Evolutionary conservation across 148 eudicot genomes (phyloP).

Genomic region (Vaccinium vitisidaea): DNA sequence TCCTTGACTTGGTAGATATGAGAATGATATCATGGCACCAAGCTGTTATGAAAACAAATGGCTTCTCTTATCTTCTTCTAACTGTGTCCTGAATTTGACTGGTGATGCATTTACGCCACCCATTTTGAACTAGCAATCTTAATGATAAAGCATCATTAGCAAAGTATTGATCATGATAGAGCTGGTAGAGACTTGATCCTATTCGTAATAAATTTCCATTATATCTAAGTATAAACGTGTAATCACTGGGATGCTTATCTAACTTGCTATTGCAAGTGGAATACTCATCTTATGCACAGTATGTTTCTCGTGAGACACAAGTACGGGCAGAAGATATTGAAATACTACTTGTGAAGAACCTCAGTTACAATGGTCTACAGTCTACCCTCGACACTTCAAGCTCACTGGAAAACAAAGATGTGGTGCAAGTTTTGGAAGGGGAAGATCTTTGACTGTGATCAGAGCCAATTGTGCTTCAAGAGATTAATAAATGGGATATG

Average conservation of each 20-base stretch:
- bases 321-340: slow-evolving; percentile 24
- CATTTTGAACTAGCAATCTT: not conserved
- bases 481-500: no score
- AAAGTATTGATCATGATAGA: not conserved
- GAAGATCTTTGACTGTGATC: slow-evolving; percentile 15
- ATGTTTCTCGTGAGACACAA: slow-evolving; percentile 24
- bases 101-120: slow-evolving; percentile 10
- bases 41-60: no score
- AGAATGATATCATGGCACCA: no score
- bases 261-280: not conserved
- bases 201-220: no score
- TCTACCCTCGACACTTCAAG: not conserved
- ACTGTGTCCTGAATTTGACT: no score
- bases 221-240: not conserved
- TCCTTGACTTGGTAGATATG: not conserved
- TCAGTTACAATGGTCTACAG: not conserved
- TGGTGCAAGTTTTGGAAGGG: slow-evolving; percentile 19
- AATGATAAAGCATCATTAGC: not conserved
- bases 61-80: no score
- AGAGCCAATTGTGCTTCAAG: slow-evolving; percentile 10
- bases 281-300: slow-evolving; percentile 22
- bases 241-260: not conserved
- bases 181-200: not conserved
- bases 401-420: slow-evolving; percentile 8
- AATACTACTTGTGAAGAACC: slow-evolving; percentile 16